Evolutionary conservation across 2,329 filamentous ascomycete species (phyloP), one percentile per base, ranked within the genome.

Genomic region (Xenoacremonium recifei): DNA sequence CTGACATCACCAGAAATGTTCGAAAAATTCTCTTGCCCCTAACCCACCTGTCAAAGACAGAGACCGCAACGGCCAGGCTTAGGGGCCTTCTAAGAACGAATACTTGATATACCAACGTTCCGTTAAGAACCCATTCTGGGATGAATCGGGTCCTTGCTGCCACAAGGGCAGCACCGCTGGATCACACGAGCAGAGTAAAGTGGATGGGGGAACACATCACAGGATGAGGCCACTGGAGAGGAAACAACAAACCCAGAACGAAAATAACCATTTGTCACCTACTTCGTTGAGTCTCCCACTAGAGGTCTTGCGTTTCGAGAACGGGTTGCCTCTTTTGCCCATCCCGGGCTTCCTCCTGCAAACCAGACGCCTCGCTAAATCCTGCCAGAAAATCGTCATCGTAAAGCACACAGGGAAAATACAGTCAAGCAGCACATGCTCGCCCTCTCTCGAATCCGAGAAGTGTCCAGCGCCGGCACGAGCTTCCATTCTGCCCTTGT

Each of bases 61-160:
- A 32, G 48, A 56, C 51, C 55, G 48, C 23, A 39, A 25, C 18
- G 47, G 48, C 51, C 50, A 39, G 57, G 53, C 51, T 59, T 41
- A 55, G 57, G 57, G 56, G 66, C 65, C 66, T 69, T 69, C 66
- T 68, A 60, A 58, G 55, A 39, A 56, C 65, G 61, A 66, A 47
- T 42, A 39, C 58, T 65, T 54, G 27, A 70, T 87, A 73, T 89
- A 63, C 85, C 85, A 87, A 85, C 82, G 85, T 81, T 89, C 85
- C 85, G 85, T 89, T 88, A 85, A 84, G 83, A 75, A 75, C 77
- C 73, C 70, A 76, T 80, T 78, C 79, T 85, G 75, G 71, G 77
- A 62, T 76, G 73, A 82, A 79, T 75, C 69, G 70, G 78, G 81
- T 72, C 77, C 85, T 78, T 84, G 85, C 84, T 78, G 75, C 76